phyloP scores from a whole-genome alignment of 805 yeast species.

The Barnettozyma pratensis region DNA sequence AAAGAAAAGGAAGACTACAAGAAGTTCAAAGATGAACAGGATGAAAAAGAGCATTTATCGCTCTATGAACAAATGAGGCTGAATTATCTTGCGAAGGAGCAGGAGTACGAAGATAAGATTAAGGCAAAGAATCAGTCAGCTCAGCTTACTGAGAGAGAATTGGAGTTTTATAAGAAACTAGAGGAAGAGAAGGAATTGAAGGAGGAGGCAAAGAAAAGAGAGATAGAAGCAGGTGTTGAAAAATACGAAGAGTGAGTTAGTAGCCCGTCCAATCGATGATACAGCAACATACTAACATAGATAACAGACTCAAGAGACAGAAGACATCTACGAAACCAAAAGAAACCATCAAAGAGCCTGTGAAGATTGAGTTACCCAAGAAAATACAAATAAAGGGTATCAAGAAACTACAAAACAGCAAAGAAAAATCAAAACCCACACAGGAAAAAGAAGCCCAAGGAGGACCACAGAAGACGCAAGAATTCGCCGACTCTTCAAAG shows the following conservation, averaged over 20 bases:
- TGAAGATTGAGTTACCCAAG: background rate
- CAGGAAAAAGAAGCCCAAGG: background rate
- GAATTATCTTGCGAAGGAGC: constrained; percentile 22
- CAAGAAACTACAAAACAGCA: background rate
- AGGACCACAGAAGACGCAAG: background rate
- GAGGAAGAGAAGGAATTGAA: constrained; percentile 6
- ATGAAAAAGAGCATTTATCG: constrained; percentile 19
- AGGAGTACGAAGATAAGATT: constrained; percentile 20
- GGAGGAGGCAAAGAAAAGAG: constrained; percentile 14
- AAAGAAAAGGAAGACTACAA: constrained; percentile 16
- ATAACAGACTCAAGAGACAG: constrained; percentile 4
- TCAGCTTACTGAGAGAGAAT: constrained; percentile 17
- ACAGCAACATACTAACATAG: constrained; percentile 6
- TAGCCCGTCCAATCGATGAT: too few relatives aligned
- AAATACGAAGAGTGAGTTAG: constrained; percentile 19
- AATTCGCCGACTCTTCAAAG: background rate
- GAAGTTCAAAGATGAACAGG: constrained; percentile 17
- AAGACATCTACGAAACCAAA: background rate
- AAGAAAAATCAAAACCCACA: background rate
- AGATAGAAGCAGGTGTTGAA: constrained; percentile 16
- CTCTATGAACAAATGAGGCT: constrained; percentile 25
- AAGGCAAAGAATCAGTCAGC: constrained; percentile 18
- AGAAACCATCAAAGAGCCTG: background rate
- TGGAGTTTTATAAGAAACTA: constrained; percentile 15
- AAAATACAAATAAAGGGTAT: background rate